Conservation (phyloP, 164 flowering plant genomes). For the Pachysandra terminalis region DNA sequence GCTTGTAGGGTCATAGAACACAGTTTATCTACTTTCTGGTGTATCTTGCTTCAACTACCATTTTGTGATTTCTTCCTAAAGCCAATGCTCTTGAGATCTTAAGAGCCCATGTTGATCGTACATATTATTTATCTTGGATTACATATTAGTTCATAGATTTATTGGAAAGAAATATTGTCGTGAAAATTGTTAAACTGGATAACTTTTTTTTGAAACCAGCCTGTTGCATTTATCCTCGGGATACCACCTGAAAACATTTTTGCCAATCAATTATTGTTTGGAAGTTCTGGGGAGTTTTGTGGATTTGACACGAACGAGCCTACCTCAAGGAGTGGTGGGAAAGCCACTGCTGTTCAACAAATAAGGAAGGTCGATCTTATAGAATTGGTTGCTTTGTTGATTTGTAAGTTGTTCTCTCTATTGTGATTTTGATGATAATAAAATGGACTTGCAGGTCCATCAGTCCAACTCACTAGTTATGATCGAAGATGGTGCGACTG, state of each 20-base stretch:
- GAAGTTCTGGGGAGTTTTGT: slow-evolving; percentile 66
- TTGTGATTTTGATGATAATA: slow-evolving; percentile 10
- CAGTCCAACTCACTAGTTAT: slow-evolving; percentile 73
- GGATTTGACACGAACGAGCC: slow-evolving; percentile 88
- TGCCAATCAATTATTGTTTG: slow-evolving; percentile 84
- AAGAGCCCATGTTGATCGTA: background rate
- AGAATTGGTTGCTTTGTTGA: slow-evolving; percentile 1
- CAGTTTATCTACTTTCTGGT: too few relatives aligned
- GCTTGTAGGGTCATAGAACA: too few relatives aligned
- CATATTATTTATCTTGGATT: too few relatives aligned
- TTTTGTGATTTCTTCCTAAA: too few relatives aligned
- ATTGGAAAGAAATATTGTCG: background rate
- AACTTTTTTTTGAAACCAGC: slow-evolving; percentile 38
- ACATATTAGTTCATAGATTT: background rate
- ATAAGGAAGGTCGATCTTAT: slow-evolving; percentile 57
- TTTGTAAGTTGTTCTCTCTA: background rate
- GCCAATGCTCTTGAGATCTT: too few relatives aligned
- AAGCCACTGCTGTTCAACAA: slow-evolving; percentile 81
- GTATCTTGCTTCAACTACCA: too few relatives aligned
- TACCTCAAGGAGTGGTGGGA: slow-evolving; percentile 97
- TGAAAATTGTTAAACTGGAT: slow-evolving; percentile 8
- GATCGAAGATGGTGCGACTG: slow-evolving; percentile 99
- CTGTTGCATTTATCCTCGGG: slow-evolving; percentile 80
- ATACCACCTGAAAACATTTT: slow-evolving; percentile 77
- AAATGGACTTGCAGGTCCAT: slow-evolving; percentile 44